Percentiles rank a stretch among this genome's conserved stretches.
These are phyloP conservation scores for Tillandsia fasciculata DNA, from an alignment of 176 grass and related monocot genomes.

Conservation along the genomic window DNA sequence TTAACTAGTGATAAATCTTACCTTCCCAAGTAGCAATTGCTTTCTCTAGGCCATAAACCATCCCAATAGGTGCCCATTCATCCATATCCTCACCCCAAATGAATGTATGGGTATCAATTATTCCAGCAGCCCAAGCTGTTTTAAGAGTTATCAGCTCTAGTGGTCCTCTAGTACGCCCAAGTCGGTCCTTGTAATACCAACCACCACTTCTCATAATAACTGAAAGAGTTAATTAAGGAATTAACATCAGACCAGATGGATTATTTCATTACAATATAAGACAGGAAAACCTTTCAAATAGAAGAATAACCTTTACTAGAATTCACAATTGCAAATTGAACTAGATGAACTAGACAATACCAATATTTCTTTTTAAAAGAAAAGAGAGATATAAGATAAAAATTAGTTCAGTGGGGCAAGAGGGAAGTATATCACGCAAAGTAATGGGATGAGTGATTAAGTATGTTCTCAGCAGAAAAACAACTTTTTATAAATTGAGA, in stretches of 20 bases:
- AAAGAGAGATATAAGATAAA: no score
- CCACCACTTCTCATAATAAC: conserved; percentile 39
- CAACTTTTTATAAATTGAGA: no score
- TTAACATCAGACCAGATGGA: not conserved
- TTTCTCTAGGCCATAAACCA: conserved; percentile 33
- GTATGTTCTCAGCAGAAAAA: no score
- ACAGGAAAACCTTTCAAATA: no score
- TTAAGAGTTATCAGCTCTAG: conserved; percentile 32
- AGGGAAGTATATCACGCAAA: no score
- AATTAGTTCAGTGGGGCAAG: no score
- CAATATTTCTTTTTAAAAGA: no score
- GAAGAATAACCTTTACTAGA: no score
- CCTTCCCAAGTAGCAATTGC: conserved; percentile 38
- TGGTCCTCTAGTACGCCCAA: conserved; percentile 30
- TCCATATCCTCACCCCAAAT: conserved; percentile 35
- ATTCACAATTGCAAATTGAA: no score
- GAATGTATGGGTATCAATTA: conserved; percentile 34
- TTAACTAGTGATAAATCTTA: not conserved
- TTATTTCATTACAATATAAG: no score
- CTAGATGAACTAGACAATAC: no score
- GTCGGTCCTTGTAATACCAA: conserved; percentile 34
- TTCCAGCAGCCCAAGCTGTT: conserved; percentile 32
- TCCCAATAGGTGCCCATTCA: conserved; percentile 32
- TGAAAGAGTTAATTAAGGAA: conserved; percentile 2
- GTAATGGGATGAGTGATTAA: no score